A percentile compares a stretch with the other conserved stretches of the same genome.
Conservation (phyloP, 2,329 filamentous ascomycete genomes). For the Colletotrichum shisoi region DNA sequence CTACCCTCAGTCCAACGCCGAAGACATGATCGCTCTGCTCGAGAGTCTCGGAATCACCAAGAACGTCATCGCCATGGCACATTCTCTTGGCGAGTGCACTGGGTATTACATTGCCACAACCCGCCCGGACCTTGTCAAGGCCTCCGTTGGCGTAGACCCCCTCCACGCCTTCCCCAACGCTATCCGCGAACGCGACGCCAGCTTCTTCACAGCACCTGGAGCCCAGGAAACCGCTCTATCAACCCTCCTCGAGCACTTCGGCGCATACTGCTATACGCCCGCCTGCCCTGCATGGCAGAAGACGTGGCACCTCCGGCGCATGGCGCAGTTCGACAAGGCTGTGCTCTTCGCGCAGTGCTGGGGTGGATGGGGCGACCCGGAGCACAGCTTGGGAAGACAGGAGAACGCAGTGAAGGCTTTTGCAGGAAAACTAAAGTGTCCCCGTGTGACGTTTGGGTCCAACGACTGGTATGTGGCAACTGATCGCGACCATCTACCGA, state of each 20-base stretch:
- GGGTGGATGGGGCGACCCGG: conserved; percentile 27
- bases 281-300: conserved; percentile 22
- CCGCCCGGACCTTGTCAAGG: no score
- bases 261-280: neutral
- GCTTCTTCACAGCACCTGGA: no score
- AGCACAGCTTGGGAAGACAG: conserved; percentile 14
- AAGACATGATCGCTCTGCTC: neutral
- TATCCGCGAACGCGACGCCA: no score
- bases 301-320: conserved; percentile 26
- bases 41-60: no score
- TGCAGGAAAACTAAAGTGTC: conserved; percentile 20
- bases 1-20: conserved; percentile 30
- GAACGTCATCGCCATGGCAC: no score
- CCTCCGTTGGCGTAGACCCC: no score
- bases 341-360: conserved; percentile 24
- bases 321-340: conserved; percentile 28
- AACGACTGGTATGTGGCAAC: conserved; percentile 23
- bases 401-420: conserved; percentile 23
- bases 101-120: no score
- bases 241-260: no score
- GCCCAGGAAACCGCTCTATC: no score
- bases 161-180: no score
- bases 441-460: conserved; percentile 20
- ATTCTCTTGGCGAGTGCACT: no score
- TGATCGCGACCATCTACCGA: conserved; percentile 28